phyloP scores from a whole-genome alignment of 1,139 yeast species.

The Geotrichum phurueaensis region DNA sequence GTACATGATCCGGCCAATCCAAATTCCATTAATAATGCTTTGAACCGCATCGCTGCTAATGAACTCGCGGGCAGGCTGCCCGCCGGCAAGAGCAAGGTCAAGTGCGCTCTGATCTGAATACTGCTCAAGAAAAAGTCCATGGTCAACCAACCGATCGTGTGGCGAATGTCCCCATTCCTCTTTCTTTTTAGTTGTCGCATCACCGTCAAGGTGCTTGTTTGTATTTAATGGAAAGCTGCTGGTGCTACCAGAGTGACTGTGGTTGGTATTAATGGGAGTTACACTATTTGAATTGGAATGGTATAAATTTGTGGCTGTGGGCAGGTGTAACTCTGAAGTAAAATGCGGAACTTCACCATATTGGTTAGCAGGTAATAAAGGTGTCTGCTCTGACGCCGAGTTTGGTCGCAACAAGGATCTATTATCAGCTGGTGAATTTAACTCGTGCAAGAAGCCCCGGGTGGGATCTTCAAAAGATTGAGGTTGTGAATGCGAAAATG shows the following conservation, averaged over 20 bases:
- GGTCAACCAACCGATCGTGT: conserved; percentile 14
- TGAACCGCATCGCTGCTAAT: conserved; percentile 16
- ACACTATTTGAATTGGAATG: neutral
- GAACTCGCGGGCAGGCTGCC: conserved; percentile 15
- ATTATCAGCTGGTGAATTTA: conserved; percentile 2
- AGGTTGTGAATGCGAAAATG: neutral
- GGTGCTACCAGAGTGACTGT: neutral
- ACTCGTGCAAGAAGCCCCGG: neutral
- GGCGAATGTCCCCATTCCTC: conserved; percentile 5
- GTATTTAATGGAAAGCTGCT: neutral
- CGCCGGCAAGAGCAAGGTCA: conserved; percentile 12
- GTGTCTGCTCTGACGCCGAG: conserved; percentile 9
- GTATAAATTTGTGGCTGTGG: conserved; percentile 7
- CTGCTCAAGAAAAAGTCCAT: conserved; percentile 15
- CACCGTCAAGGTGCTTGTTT: neutral
- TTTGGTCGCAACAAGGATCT: neutral
- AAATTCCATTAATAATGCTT: conserved; percentile 22
- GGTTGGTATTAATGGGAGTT: neutral
- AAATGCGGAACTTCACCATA: neutral
- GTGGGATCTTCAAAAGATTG: conserved; percentile 1
- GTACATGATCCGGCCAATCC: conserved; percentile 35
- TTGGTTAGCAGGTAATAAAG: conserved; percentile 2
- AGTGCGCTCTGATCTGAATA: conserved; percentile 12
- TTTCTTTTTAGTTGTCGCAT: neutral
- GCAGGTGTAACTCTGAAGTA: conserved; percentile 1